Evolutionary conservation across 2,329 filamentous ascomycete species (phyloP).

Genomic region (Diaporthe humulicola): DNA sequence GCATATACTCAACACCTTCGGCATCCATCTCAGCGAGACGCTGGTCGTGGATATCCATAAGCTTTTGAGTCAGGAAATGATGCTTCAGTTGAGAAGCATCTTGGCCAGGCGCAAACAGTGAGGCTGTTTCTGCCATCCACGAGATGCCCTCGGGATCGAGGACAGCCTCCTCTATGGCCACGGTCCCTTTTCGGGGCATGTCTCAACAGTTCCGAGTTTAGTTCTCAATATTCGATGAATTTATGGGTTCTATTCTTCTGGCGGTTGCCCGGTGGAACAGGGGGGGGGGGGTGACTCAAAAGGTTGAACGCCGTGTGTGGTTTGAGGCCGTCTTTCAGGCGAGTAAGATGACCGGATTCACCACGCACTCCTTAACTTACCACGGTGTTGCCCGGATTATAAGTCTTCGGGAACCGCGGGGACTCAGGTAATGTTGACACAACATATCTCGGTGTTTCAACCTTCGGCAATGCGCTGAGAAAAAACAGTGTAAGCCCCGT

Average conservation of each 20-base stretch:
- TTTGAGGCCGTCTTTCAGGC: neutral
- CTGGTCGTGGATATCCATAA: conserved; percentile 49
- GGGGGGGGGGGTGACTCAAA: neutral
- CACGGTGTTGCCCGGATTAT: neutral
- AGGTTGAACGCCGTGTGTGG: neutral
- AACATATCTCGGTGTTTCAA: neutral
- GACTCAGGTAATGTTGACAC: neutral
- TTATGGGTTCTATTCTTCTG: neutral
- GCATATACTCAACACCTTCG: conserved; percentile 53
- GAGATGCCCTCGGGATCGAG: conserved; percentile 48
- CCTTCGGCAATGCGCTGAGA: conserved; percentile 1
- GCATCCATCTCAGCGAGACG: conserved; percentile 50
- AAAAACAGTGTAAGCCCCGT: neutral
- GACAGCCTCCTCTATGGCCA: conserved; percentile 53
- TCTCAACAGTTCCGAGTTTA: conserved; percentile 30
- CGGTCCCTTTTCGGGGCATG: conserved; percentile 44
- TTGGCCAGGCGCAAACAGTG: conserved; percentile 44
- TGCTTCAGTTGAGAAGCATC: conserved; percentile 38
- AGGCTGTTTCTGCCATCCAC: conserved; percentile 46
- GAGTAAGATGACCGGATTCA: neutral
- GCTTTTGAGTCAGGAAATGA: conserved; percentile 44
- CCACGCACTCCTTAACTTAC: neutral
- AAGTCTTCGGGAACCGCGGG: neutral
- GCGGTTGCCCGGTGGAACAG: too few relatives aligned
- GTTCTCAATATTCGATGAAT: neutral